phyloP scores from a whole-genome alignment of 768 basidiomycete species.

The Xerocomellus intermedius region DNA sequence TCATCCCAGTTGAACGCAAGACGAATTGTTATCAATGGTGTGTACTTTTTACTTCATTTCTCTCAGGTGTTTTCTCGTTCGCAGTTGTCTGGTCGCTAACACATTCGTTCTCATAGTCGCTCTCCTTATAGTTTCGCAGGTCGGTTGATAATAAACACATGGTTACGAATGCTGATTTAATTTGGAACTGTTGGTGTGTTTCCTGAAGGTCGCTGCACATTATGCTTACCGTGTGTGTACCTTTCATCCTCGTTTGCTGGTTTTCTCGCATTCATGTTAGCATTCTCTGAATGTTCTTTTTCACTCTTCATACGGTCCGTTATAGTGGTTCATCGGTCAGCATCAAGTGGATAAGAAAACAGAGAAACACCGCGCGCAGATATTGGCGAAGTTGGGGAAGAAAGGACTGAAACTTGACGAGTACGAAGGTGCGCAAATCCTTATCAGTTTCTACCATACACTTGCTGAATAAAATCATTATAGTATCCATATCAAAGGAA shows the following conservation, averaged over 20 bases:
- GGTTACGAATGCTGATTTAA: background rate
- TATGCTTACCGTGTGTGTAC: conserved; percentile 67
- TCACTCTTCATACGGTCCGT: background rate
- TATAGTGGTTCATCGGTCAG: conserved; percentile 65
- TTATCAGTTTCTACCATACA: background rate
- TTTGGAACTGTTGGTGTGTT: background rate
- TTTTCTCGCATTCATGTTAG: background rate
- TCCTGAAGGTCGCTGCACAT: conserved; percentile 67
- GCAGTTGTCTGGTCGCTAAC: conserved; percentile 9
- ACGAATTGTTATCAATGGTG: conserved; percentile 47
- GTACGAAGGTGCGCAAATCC: conserved; percentile 72
- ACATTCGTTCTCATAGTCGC: conserved; percentile 39
- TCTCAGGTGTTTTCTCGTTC: background rate
- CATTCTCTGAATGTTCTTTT: background rate
- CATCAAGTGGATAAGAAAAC: conserved; percentile 54
- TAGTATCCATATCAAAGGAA: conserved; percentile 86
- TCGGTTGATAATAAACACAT: conserved; percentile 25
- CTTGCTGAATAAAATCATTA: background rate
- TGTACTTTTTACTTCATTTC: conserved; percentile 3
- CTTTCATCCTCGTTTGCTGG: background rate
- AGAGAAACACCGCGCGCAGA: conserved; percentile 67
- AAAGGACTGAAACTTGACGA: conserved; percentile 78
- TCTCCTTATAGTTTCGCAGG: conserved; percentile 51
- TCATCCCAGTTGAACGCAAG: conserved; percentile 37
- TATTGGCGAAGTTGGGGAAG: conserved; percentile 69